A percentile compares a stretch with the other conserved stretches of the same genome.
Conservation (phyloP, 2,329 filamentous ascomycete species). For the Cephalotrichum gorgonifer region DNA sequence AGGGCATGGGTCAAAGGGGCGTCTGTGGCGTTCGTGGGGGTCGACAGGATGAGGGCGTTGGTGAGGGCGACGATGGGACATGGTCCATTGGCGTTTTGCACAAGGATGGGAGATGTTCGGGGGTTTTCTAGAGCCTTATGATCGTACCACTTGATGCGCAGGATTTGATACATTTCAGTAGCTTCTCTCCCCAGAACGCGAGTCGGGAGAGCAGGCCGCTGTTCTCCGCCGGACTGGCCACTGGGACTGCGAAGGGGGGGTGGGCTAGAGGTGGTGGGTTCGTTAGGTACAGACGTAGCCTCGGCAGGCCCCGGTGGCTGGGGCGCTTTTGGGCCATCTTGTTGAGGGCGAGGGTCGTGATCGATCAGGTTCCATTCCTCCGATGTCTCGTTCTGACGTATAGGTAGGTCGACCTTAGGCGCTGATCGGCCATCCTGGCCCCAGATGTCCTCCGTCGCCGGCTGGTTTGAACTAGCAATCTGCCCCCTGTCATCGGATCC, state of each 20-base stretch:
- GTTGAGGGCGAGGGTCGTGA: neutral
- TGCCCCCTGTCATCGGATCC: neutral
- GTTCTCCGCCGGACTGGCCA: no score
- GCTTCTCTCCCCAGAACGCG: slow-evolving; percentile 22
- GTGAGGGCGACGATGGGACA: slow-evolving; percentile 89
- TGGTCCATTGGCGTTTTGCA: slow-evolving; percentile 90
- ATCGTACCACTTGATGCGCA: slow-evolving; percentile 82
- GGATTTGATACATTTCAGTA: slow-evolving; percentile 81
- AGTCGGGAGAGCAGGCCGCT: slow-evolving; percentile 26
- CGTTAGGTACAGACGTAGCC: neutral
- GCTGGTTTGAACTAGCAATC: neutral
- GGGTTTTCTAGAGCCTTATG: slow-evolving; percentile 46
- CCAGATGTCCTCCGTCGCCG: neutral
- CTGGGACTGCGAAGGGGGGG: no score
- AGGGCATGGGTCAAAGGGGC: slow-evolving; percentile 72
- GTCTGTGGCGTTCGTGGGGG: slow-evolving; percentile 48
- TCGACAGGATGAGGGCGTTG: slow-evolving; percentile 81
- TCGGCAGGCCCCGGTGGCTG: neutral
- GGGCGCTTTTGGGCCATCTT: neutral
- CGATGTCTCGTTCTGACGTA: neutral
- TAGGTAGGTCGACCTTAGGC: neutral
- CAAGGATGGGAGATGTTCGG: slow-evolving; percentile 73
- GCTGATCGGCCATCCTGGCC: neutral
- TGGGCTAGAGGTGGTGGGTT: no score
- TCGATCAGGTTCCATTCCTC: slow-evolving; percentile 4